phyloP scores from a whole-genome alignment of 78 protist genomes.

The Monocercomonoides exilis region DNA sequence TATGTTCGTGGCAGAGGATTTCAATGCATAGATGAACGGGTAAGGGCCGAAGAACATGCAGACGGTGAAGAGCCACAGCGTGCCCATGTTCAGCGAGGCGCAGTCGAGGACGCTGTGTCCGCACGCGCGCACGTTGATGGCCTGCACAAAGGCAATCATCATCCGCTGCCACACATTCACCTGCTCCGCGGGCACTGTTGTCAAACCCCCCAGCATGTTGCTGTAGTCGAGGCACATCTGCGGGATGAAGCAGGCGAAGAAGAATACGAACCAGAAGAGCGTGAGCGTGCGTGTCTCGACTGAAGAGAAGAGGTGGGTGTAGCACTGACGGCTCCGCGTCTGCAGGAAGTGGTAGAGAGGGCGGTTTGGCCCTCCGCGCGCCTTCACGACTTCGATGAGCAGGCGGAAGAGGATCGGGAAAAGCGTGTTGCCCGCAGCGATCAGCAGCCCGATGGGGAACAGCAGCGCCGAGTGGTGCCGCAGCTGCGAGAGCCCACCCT shows the following conservation, averaged over 20 bases:
- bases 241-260: not conserved
- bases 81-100: not conserved
- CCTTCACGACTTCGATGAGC: not conserved
- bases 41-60: slow-evolving; percentile 9
- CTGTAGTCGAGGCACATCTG: not conserved
- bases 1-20: too few species aligned
- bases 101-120: not conserved
- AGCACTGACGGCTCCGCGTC: slow-evolving; percentile 13
- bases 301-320: slow-evolving; percentile 14
- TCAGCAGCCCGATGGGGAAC: slow-evolving; percentile 8
- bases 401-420: slow-evolving; percentile 10
- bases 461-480: not conserved
- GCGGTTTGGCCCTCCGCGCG: not conserved
- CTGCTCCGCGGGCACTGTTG: not conserved
- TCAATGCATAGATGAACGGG: slow-evolving; percentile 1
- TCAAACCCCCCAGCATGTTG: not conserved
- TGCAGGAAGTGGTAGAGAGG: not conserved
- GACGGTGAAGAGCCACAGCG: not conserved
- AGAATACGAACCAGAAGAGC: not conserved
- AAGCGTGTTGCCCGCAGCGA: slow-evolving; percentile 4
- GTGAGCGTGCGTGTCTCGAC: not conserved
- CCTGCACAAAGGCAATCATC: not conserved
- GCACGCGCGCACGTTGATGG: not conserved
- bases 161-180: not conserved
- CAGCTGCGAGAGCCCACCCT: not conserved